phyloP scores from a whole-genome alignment of 495 filamentous ascomycete species.

The Sphaerosporella brunnea region DNA sequence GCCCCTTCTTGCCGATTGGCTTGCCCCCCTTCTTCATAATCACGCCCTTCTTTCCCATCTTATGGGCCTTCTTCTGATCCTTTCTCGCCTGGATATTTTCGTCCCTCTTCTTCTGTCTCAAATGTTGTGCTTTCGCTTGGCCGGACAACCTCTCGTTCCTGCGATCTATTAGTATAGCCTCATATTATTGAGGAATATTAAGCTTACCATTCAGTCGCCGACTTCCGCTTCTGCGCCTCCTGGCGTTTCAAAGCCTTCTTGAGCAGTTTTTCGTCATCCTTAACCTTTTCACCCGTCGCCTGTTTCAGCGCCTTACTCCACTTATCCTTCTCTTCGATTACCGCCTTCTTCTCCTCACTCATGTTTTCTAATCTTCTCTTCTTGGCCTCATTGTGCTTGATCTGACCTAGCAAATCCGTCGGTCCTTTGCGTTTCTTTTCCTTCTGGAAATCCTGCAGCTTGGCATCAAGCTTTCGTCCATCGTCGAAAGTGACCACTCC shows the following conservation, averaged over 20 bases:
- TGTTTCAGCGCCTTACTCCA: constrained; percentile 86
- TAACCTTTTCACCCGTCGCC: constrained; percentile 76
- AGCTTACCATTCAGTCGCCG: constrained; percentile 67
- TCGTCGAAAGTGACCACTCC: constrained; percentile 73
- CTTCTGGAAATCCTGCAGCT: constrained; percentile 39
- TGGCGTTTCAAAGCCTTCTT: constrained; percentile 93
- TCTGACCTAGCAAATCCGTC: constrained; percentile 57
- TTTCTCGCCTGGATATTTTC: constrained; percentile 68
- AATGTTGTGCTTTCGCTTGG: constrained; percentile 55
- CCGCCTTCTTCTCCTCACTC: constrained; percentile 57
- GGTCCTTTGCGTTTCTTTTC: constrained; percentile 51
- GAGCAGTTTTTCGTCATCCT: constrained; percentile 68
- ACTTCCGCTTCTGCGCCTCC: constrained; percentile 75
- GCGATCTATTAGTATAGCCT: constrained; percentile 2
- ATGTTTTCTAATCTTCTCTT: constrained; percentile 49
- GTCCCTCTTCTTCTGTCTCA: constrained; percentile 73
- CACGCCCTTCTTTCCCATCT: constrained; percentile 34
- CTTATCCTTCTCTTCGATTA: constrained; percentile 77
- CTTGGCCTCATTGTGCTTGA: constrained; percentile 54
- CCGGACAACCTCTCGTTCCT: constrained; percentile 52
- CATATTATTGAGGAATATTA: too few relatives aligned
- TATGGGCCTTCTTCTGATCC: constrained; percentile 52
- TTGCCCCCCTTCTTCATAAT: constrained; percentile 31
- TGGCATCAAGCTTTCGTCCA: constrained; percentile 55
- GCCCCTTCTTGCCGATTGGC: constrained; percentile 32